Evolutionary conservation across 1,139 yeast species (phyloP).

Genomic region (Pichia terricola): DNA sequence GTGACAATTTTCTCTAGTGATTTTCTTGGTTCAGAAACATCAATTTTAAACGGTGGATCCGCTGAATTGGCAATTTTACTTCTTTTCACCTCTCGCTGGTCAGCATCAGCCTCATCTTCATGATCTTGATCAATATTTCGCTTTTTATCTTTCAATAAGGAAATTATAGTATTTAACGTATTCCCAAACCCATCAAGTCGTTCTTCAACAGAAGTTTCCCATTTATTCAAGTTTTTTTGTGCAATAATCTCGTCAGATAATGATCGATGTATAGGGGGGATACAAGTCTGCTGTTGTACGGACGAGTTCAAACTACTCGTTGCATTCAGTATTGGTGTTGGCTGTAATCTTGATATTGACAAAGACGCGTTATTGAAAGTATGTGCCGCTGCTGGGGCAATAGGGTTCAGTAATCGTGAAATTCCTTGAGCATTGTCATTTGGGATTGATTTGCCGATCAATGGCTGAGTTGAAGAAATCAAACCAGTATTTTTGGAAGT

Average conservation of each 20-base stretch:
- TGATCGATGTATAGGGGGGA: background rate
- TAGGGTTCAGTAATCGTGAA: background rate
- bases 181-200: constrained; percentile 28
- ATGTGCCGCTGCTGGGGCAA: background rate
- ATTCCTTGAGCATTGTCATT: background rate
- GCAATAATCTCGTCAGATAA: background rate
- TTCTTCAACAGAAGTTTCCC: constrained; percentile 25
- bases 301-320: background rate
- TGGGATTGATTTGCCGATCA: background rate
- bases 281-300: background rate
- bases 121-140: background rate
- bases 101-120: background rate
- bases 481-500: background rate
- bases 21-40: constrained; percentile 1
- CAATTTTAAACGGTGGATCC: background rate
- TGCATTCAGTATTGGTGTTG: background rate
- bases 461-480: too few species aligned
- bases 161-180: constrained; percentile 12
- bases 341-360: background rate
- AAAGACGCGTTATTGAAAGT: background rate
- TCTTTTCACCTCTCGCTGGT: background rate
- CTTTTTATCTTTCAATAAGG: constrained; percentile 15
- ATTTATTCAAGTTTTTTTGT: constrained; percentile 6
- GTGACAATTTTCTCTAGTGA: constrained; percentile 21
- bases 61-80: background rate